Percentiles rank a stretch among this genome's conserved stretches.
phyloP scores from a whole-genome alignment of 345 rosid genomes.

The Xanthoceras sorbifolium region DNA sequence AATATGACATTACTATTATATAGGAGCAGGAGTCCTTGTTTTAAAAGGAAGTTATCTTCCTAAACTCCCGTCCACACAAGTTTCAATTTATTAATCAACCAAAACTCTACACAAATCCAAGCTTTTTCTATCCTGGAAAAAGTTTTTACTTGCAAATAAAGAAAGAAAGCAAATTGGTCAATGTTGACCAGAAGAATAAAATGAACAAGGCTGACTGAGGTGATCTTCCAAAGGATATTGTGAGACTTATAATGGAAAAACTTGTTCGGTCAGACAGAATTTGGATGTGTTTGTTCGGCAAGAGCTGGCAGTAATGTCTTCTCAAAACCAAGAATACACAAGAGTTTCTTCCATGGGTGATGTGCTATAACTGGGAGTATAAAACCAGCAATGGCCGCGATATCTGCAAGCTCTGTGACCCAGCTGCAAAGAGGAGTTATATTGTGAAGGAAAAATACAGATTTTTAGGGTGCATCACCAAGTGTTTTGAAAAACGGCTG shows the following conservation, averaged over 20 bases:
- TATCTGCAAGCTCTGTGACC: not conserved
- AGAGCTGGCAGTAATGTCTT: not conserved
- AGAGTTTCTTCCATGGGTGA: not conserved
- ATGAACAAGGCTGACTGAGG: not conserved
- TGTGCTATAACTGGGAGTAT: not conserved
- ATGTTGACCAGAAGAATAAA: too few relatives aligned
- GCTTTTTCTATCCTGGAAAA: too few relatives aligned
- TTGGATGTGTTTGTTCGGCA: too few relatives aligned
- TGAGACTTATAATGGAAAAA: not conserved
- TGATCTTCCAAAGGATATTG: not conserved
- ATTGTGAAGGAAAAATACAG: not conserved
- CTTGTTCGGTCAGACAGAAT: not conserved
- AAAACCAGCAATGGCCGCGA: too few relatives aligned
- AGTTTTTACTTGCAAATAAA: too few relatives aligned
- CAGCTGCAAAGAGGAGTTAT: not conserved
- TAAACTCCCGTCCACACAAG: too few relatives aligned
- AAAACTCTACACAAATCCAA: too few relatives aligned
- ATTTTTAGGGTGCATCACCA: not conserved
- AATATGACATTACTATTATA: too few relatives aligned
- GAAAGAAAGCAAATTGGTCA: too few relatives aligned
- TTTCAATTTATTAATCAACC: too few relatives aligned
- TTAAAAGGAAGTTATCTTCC: too few relatives aligned
- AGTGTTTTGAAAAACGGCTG: not conserved
- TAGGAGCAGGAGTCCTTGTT: too few relatives aligned
- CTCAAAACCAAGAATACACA: not conserved